Evolutionary conservation across 2,329 filamentous ascomycete genomes (phyloP).

Genomic region (Talaromyces sp.): DNA sequence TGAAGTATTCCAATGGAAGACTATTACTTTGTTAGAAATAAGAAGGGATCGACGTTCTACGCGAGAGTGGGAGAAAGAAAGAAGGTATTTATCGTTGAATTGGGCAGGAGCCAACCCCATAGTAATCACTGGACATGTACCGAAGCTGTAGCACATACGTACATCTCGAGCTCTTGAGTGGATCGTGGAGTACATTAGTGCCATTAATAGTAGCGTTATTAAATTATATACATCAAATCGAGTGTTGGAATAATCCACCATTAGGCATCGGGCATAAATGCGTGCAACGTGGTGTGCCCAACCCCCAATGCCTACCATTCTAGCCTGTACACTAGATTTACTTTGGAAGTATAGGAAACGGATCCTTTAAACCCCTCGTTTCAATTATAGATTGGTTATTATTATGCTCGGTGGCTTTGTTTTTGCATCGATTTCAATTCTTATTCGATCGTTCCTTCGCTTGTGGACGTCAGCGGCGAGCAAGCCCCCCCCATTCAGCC

Average conservation of each 20-base stretch:
- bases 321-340: background rate
- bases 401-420: background rate
- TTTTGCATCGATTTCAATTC: background rate
- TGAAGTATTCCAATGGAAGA: background rate
- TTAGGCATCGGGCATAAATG: conserved; percentile 32
- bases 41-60: conserved; percentile 4
- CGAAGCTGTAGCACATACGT: conserved; percentile 5
- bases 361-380: background rate
- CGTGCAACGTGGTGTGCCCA: conserved; percentile 25
- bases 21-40: background rate
- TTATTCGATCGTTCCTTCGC: background rate
- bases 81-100: background rate
- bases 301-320: background rate
- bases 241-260: conserved; percentile 16
- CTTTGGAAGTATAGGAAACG: background rate
- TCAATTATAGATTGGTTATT: background rate
- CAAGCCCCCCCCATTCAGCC: background rate
- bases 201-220: too few relatives aligned
- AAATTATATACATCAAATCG: background rate
- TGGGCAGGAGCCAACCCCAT: background rate
- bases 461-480: conserved; percentile 6
- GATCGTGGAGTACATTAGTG: conserved; percentile 22
- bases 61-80: background rate
- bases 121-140: background rate
- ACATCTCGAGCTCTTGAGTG: background rate